Evolutionary conservation across 331 rosid genomes (phyloP).

Genomic region (Saraca asoca): DNA sequence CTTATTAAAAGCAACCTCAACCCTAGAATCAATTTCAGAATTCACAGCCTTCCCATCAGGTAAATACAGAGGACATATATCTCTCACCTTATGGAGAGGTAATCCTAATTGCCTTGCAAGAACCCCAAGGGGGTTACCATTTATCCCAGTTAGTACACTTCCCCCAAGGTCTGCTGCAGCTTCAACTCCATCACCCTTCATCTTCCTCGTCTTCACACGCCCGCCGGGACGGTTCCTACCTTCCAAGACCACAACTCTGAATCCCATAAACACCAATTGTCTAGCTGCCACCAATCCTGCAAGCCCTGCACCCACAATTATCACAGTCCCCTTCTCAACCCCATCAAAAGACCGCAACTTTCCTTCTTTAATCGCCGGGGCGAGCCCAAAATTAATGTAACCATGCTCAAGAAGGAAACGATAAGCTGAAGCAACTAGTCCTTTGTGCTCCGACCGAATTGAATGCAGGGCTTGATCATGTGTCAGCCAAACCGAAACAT

Average conservation of each 20-base stretch:
- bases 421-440: conserved; percentile 66
- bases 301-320: conserved; percentile 80
- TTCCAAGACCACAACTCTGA: conserved; percentile 77
- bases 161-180: conserved; percentile 97
- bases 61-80: conserved; percentile 77
- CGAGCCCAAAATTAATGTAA: conserved; percentile 78
- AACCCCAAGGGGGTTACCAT: conserved; percentile 90
- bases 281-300: conserved; percentile 87
- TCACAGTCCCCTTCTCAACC: conserved; percentile 58
- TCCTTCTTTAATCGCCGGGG: conserved; percentile 61
- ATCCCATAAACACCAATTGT: conserved; percentile 79
- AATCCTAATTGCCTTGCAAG: conserved; percentile 85
- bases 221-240: conserved; percentile 87
- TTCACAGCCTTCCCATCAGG: conserved; percentile 82
- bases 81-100: conserved; percentile 93
- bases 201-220: conserved; percentile 79
- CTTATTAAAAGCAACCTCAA: conserved; percentile 77
- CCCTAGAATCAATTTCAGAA: conserved; percentile 66
- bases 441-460: conserved; percentile 74
- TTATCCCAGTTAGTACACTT: conserved; percentile 87
- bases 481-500: conserved; percentile 77
- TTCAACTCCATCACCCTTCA: conserved; percentile 55
- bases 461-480: conserved; percentile 59
- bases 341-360: conserved; percentile 59
- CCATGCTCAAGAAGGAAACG: conserved; percentile 75